phyloP scores from a whole-genome alignment of 2,329 filamentous ascomycete species.

The Pseudogymnoascus sp. region DNA sequence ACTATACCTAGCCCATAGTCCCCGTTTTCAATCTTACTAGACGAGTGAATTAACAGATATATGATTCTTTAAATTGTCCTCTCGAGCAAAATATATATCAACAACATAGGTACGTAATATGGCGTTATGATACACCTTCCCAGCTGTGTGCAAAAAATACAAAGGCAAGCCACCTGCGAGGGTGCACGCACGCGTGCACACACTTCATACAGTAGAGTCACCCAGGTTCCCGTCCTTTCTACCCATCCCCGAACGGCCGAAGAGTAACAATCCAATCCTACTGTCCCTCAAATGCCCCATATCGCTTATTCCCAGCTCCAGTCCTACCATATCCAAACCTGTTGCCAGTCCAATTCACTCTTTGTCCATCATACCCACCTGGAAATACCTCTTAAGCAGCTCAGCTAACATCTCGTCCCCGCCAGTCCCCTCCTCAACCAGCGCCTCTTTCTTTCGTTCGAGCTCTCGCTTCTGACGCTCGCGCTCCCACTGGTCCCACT shows the following conservation, averaged over 20 bases:
- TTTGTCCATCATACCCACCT: not conserved
- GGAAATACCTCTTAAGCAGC: constrained; percentile 6
- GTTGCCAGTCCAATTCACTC: not conserved
- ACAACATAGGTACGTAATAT: not conserved
- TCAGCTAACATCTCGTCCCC: constrained; percentile 4
- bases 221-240: not conserved
- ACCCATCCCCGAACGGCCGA: not conserved
- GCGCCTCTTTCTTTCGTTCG: constrained; percentile 5
- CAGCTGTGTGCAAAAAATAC: not conserved
- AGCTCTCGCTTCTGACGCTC: not conserved
- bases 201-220: not conserved
- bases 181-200: constrained; percentile 1
- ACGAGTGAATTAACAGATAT: not conserved
- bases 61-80: not conserved
- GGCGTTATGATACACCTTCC: constrained; percentile 7
- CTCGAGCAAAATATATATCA: not conserved
- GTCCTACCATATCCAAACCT: not conserved
- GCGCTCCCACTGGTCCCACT: not conserved
- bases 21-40: not conserved
- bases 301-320: not conserved
- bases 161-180: not conserved
- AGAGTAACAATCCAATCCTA: not conserved
- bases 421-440: not conserved
- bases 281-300: not conserved
- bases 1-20: not conserved